Evolutionary conservation across 768 basidiomycete species (phyloP).

Genomic region (Peribolospora baueri): DNA sequence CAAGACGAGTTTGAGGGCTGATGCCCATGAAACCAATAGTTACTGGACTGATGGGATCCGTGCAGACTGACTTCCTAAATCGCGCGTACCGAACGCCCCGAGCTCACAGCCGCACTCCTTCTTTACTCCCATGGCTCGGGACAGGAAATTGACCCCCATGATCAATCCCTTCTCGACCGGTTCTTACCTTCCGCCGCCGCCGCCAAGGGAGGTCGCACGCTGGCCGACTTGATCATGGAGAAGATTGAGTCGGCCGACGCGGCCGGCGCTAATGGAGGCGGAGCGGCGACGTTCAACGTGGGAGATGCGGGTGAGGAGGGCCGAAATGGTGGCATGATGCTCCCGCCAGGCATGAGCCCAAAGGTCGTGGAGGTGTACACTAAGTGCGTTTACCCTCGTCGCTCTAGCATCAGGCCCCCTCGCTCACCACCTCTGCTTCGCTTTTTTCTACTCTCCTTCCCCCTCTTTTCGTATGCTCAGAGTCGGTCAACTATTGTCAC

Average conservation of each 20-base stretch:
- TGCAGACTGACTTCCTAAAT: not conserved
- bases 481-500: slow-evolving; percentile 56
- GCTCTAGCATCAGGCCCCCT: not conserved
- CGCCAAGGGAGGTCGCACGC: slow-evolving; percentile 28
- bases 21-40: too few species aligned
- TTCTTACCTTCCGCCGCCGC: slow-evolving; percentile 41
- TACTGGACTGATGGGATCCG: not conserved
- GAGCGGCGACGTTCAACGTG: slow-evolving; percentile 21
- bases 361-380: slow-evolving; percentile 79
- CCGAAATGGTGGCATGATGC: slow-evolving; percentile 28
- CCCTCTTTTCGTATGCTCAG: slow-evolving; percentile 23
- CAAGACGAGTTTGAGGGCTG: too few species aligned
- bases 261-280: not conserved
- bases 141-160: slow-evolving; percentile 61
- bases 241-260: slow-evolving; percentile 37
- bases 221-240: slow-evolving; percentile 90
- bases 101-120: not conserved
- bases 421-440: not conserved
- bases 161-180: slow-evolving; percentile 62
- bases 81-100: not conserved
- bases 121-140: not conserved
- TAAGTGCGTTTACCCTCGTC: slow-evolving; percentile 33
- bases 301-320: slow-evolving; percentile 17
- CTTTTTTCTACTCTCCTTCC: not conserved
- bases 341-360: slow-evolving; percentile 67